Base-by-base conservation (phyloP, 2,329 filamentous ascomycete genomes). In the Aspergillus uvarum region DNA sequence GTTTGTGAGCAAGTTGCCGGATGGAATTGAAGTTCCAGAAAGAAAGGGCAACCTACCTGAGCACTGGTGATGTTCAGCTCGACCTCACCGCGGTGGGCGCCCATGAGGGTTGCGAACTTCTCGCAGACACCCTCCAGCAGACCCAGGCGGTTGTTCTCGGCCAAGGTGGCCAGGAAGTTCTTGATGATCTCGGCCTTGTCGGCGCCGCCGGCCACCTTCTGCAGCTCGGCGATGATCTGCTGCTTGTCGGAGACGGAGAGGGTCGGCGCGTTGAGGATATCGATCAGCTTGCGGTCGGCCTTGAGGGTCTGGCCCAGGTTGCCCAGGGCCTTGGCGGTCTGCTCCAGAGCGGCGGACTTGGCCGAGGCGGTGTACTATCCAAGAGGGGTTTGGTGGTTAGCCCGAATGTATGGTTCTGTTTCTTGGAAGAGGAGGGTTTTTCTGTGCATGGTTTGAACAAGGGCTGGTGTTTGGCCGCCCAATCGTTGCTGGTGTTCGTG, bases 71-170 rank as follows among this genome's bases (percentile, higher is more conserved):
- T 90, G 66, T 84, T 87, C 80, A 98, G 83, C 85, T 99, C 95
- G 70, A 98, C 84, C 89, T 99, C 95, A 67, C 95, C 95, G 69
- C 87, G 89, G 70, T 92, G 84, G 67, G 95, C 95, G 72, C 91
- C 87, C 84, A 98, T 96, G 73, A 99, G 82, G 76, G 88, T 84
- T 68, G 76, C 83, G 74, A 97, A 99, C 86, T 98, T 97, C 75
- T 90, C 86, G 76, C 87, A 88, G 65, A 98, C 89, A 70, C 89
- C 88, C 78, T 89, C 84, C 64, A 99, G 85, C 65, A 95, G 83
- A 66, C 88, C 87, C 69, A 99, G 84, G 69, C 95, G 87, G 87
- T 99, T 99, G 88, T 99, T 96, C 83, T 95, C 91, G 68, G 95
- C 94, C 60, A 99, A 86, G 59, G 94, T 90, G 59, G 83, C 76